Evolutionary conservation across 352 stramenopile species (phyloP).

Genomic region (Hyaloperonospora arabidopsidis): DNA sequence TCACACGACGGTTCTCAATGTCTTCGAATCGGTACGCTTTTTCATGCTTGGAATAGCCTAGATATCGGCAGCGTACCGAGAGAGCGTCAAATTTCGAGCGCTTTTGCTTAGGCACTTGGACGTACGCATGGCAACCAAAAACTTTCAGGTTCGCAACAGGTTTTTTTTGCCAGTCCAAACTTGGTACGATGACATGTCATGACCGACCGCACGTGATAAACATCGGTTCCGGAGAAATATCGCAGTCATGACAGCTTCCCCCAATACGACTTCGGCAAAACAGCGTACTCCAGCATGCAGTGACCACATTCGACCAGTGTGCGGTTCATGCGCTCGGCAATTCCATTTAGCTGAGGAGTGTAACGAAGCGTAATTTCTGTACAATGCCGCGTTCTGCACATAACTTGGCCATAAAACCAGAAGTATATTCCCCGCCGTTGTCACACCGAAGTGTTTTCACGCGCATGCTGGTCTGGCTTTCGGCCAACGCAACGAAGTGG

Average conservation of each 20-base stretch:
- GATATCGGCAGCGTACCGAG: background rate
- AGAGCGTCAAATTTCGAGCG: background rate
- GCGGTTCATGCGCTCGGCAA: background rate
- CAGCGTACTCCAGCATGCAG: no score
- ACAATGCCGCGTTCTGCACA: no score
- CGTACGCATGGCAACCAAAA: background rate
- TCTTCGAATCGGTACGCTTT: background rate
- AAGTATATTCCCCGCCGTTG: no score
- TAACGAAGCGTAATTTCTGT: background rate
- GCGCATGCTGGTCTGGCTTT: background rate
- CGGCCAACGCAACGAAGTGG: background rate
- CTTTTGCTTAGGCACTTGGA: background rate
- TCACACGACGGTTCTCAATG: background rate
- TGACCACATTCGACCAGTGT: no score
- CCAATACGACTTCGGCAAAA: background rate
- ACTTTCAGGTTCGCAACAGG: background rate
- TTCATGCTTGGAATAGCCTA: background rate
- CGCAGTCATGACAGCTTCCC: no score
- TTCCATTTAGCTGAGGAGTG: background rate
- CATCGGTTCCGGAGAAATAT: background rate
- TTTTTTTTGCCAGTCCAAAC: background rate
- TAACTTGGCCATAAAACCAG: no score
- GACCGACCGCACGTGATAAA: background rate
- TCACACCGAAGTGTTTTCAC: background rate
- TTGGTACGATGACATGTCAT: background rate